Percentiles rank a stretch among this genome's conserved stretches.
These are phyloP conservation scores for Arabis hirsuta DNA, from an alignment of 345 rosid genomes.

Conservation along the genomic window DNA sequence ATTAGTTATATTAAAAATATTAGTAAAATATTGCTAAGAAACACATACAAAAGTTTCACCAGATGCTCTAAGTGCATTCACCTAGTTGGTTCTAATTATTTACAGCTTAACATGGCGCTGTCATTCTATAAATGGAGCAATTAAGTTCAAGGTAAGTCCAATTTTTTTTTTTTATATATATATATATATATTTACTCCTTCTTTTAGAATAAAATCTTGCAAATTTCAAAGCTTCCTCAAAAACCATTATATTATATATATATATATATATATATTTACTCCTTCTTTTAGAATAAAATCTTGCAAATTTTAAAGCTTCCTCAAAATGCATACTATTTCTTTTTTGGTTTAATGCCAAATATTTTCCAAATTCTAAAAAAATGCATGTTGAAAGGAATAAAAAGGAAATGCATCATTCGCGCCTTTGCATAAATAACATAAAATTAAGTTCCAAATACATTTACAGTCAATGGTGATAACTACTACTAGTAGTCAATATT, in stretches of 20 bases:
- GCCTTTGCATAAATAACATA: conserved; percentile 14
- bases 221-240: background rate
- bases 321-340: background rate
- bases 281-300: conserved; percentile 12
- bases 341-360: no score
- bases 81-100: background rate
- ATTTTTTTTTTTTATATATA: no score
- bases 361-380: background rate
- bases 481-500: conserved; percentile 9
- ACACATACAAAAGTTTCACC: no score
- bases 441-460: background rate
- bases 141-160: background rate
- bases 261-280: background rate
- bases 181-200: background rate
- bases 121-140: conserved; percentile 24
- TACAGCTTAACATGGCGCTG: conserved; percentile 15
- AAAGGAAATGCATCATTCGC: background rate
- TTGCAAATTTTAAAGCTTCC: conserved; percentile 3
- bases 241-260: no score
- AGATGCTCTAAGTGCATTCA: conserved; percentile 1
- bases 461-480: conserved; percentile 18
- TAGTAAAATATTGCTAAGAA: no score
- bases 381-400: background rate
- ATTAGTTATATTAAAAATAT: no score
- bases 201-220: conserved; percentile 16